Evolutionary conservation across 371 early-diverging fungal species (phyloP).

Genomic region (Fennellomyces sp.): DNA sequence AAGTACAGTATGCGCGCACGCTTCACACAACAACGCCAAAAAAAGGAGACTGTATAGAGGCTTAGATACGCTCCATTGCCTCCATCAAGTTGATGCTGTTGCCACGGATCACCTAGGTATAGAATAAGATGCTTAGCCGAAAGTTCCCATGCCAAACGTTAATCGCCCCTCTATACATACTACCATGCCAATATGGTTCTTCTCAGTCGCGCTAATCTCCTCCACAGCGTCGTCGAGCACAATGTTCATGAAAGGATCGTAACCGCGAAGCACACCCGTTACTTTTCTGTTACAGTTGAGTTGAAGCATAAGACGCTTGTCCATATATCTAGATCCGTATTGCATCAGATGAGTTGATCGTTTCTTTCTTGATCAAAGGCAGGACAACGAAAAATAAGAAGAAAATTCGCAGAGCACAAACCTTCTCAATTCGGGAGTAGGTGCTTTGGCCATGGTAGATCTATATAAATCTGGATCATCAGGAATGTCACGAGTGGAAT

Average conservation of each 20-base stretch:
- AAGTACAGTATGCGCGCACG: too few relatives aligned
- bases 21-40: too few relatives aligned
- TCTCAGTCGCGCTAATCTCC: conserved; percentile 72
- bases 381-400: not conserved
- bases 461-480: too few relatives aligned
- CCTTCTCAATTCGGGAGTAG: conserved; percentile 85
- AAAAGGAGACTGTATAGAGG: too few relatives aligned
- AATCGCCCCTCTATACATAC: conserved; percentile 53
- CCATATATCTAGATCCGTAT: conserved; percentile 82
- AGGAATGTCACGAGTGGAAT: too few relatives aligned
- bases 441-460: conserved; percentile 66
- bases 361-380: not conserved
- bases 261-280: conserved; percentile 94
- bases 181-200: conserved; percentile 83
- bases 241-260: conserved; percentile 98
- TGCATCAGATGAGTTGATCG: not conserved
- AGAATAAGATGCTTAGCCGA: not conserved
- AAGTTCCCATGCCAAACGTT: not conserved
- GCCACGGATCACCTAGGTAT: conserved; percentile 86
- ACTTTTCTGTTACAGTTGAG: conserved; percentile 93
- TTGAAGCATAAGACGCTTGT: conserved; percentile 90
- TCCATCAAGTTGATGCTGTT: conserved; percentile 93
- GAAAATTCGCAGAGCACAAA: conserved; percentile 29
- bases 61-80: conserved; percentile 84
- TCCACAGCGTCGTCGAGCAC: conserved; percentile 96